phyloP scores from a whole-genome alignment of 2,329 filamentous ascomycete genomes.

The Tolypocladium ophioglossoides region DNA sequence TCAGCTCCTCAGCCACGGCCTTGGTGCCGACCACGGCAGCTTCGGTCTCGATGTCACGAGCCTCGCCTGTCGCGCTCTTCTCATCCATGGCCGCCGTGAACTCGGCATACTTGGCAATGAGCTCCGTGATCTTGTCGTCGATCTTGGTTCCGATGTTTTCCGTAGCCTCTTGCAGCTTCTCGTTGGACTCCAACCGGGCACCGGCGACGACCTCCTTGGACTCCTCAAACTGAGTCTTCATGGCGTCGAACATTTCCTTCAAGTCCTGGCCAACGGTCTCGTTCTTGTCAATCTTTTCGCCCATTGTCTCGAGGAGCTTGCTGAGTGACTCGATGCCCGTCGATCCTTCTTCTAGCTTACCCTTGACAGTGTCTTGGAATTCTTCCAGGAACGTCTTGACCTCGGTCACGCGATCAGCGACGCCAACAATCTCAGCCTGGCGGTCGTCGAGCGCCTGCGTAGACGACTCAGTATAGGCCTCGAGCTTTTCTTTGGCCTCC shows the following conservation, averaged over 20 bases:
- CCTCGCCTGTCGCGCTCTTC: constrained; percentile 61
- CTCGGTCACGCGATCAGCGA: constrained; percentile 68
- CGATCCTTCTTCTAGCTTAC: constrained; percentile 65
- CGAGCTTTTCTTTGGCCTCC: constrained; percentile 58
- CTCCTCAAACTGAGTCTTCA: constrained; percentile 82
- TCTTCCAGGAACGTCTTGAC: constrained; percentile 70
- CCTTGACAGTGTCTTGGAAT: constrained; percentile 65
- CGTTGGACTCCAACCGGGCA: constrained; percentile 72
- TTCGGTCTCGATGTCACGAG: constrained; percentile 61
- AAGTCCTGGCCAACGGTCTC: constrained; percentile 50
- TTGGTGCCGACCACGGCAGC: constrained; percentile 67
- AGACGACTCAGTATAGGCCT: constrained; percentile 60
- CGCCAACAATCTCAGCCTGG: constrained; percentile 69
- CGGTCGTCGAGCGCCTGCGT: constrained; percentile 74
- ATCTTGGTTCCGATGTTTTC: constrained; percentile 44
- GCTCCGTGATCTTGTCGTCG: constrained; percentile 58
- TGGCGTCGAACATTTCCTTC: constrained; percentile 60
- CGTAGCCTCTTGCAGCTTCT: constrained; percentile 55
- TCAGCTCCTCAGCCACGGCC: constrained; percentile 75
- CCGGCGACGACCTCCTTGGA: constrained; percentile 70
- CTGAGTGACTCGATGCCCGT: constrained; percentile 63
- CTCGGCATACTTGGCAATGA: constrained; percentile 83
- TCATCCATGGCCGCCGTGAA: constrained; percentile 66
- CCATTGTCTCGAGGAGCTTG: constrained; percentile 55
- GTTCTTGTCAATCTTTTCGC: constrained; percentile 51